Evolutionary conservation across 768 basidiomycete species (phyloP), one percentile per base, ranked within the genome.

Genomic region (Dioszegia aurantiaca): DNA sequence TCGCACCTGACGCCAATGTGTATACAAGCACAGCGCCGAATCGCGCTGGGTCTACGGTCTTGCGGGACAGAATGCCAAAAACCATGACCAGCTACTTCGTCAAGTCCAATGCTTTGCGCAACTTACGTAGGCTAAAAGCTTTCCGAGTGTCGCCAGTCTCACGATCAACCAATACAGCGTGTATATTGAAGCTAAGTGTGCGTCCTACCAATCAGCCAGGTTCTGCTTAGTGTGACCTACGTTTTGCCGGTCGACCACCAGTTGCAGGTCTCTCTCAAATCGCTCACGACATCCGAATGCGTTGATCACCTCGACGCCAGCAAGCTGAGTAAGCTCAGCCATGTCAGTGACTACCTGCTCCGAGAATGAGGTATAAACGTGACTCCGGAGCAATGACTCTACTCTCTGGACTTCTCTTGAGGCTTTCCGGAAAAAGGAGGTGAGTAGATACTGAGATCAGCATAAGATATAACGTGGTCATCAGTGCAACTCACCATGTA

Each of bases 31-130:
- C 60, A 24, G 85, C 84, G 27, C 85, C 83, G 55, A 85, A 81
- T 67, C 83, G 85, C 5, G 84, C 77, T 6, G 86, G 84, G 56
- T 81, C 79, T 26, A 85, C 81, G 0, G 79, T 75, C 28, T 79
- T 76, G 27, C 86, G 75, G 70, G 84, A 83, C 8, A 83, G 83
- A 10, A 83, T 83, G 2, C 84, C 86, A 70, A 88, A 87, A 14
- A 89, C 72, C 3, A 79, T 83, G 41, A 89, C 86, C 0, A 86
- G 85, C 68, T n/a, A 64, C n/a, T 3, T 1, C 12, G 19, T 11
- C 6, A n/a, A 12, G 33, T 11, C 40, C 16, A 44, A 9, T 26
- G 16, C 33, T 6, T 6, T 14, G 27, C 10, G 10, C 5, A 28
- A 47, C 42, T 31, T 27, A 30, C 40, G n/a, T n/a, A 40, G 10